Evolutionary conservation across 352 stramenopile species (phyloP).

Genomic region (Plasmopara muralis): DNA sequence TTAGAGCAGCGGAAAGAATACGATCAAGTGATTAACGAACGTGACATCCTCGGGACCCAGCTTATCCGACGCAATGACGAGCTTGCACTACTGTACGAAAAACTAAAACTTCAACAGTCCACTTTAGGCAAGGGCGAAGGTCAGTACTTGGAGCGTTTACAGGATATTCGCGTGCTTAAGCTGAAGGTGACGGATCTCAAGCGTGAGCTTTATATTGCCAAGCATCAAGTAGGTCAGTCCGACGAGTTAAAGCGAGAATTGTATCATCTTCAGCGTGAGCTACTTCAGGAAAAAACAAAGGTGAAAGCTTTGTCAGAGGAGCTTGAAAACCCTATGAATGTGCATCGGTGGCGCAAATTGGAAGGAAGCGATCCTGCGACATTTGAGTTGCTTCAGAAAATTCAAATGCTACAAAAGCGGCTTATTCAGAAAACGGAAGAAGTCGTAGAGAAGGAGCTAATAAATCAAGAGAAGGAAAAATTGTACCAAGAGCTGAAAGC

Average conservation of each 20-base stretch:
- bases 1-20: constrained; percentile 94
- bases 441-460: constrained; percentile 90
- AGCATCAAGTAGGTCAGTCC: constrained; percentile 81
- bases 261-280: constrained; percentile 86
- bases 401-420: constrained; percentile 92
- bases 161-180: constrained; percentile 93
- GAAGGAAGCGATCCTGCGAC: constrained; percentile 93
- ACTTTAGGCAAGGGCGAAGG: constrained; percentile 90
- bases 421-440: constrained; percentile 95
- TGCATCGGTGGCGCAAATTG: constrained; percentile 96
- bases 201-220: constrained; percentile 87
- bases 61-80: constrained; percentile 96
- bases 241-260: constrained; percentile 87
- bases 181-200: constrained; percentile 93
- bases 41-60: constrained; percentile 95
- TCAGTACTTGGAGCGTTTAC: constrained; percentile 89
- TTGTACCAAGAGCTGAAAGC: constrained; percentile 93
- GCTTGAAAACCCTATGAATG: constrained; percentile 96
- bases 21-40: constrained; percentile 94
- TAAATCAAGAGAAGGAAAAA: constrained; percentile 95
- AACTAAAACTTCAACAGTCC: constrained; percentile 95
- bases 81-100: constrained; percentile 95
- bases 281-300: constrained; percentile 94
- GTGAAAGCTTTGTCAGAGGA: constrained; percentile 94
- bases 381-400: constrained; percentile 96